Evolutionary conservation across 1,139 yeast genomes (phyloP).

Genomic region (Kodamaea suecica): DNA sequence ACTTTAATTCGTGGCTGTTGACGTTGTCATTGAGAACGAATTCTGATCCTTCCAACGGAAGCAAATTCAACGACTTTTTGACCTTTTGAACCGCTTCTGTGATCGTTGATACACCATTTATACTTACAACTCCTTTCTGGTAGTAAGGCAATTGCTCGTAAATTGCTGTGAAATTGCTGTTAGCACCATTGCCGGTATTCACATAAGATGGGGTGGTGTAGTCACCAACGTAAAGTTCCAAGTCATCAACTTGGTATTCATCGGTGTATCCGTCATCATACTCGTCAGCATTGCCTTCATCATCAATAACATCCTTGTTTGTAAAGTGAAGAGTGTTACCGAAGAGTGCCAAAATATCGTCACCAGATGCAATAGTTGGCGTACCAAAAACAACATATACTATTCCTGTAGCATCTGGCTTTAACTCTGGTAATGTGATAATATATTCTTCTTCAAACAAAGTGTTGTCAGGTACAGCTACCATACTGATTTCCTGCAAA

Average conservation of each 20-base stretch:
- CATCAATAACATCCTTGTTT: constrained; percentile 80
- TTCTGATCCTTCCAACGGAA: constrained; percentile 80
- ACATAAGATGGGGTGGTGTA: constrained; percentile 69
- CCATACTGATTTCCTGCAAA: constrained; percentile 76
- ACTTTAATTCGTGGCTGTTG: constrained; percentile 68
- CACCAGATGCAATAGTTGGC: constrained; percentile 39
- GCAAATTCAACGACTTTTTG: constrained; percentile 62
- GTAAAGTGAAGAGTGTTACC: constrained; percentile 71
- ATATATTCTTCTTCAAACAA: constrained; percentile 60
- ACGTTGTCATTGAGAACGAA: constrained; percentile 54
- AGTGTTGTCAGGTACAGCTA: constrained; percentile 61
- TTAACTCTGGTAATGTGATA: constrained; percentile 68
- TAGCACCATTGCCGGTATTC: constrained; percentile 17
- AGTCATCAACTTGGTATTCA: constrained; percentile 85
- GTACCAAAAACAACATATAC: constrained; percentile 76
- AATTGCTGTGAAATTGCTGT: constrained; percentile 69
- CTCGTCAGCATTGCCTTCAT: constrained; percentile 82
- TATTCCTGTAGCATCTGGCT: constrained; percentile 69
- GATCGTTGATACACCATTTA: constrained; percentile 32
- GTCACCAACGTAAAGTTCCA: constrained; percentile 77
- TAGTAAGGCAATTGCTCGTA: constrained; percentile 65
- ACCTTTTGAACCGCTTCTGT: constrained; percentile 46
- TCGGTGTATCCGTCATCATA: constrained; percentile 92
- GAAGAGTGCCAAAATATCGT: constrained; percentile 52
- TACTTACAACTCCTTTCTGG: constrained; percentile 35